Conservation (phyloP, 2,329 filamentous ascomycete species). For the Albifimbria verrucaria region DNA sequence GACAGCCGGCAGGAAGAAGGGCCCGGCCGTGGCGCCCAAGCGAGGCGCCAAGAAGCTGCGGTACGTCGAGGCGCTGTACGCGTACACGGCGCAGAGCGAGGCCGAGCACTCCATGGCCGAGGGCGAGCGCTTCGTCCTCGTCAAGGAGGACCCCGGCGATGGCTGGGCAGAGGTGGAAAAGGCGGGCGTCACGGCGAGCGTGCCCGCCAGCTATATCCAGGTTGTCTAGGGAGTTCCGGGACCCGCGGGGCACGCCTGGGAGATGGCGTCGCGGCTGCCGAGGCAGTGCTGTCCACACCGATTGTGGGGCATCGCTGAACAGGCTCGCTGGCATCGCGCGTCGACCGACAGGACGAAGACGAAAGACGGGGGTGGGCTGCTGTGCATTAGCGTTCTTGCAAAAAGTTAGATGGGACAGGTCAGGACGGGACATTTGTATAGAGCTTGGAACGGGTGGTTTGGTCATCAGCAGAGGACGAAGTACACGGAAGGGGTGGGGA, state of each 20-base stretch:
- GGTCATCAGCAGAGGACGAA: too few species aligned
- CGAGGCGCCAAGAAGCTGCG: constrained; percentile 90
- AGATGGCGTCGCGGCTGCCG: background rate
- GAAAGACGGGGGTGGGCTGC: background rate
- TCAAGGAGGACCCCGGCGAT: constrained; percentile 84
- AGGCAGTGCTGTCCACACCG: too few species aligned
- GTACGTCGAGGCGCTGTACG: constrained; percentile 91
- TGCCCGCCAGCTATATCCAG: constrained; percentile 91
- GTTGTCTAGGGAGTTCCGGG: constrained; percentile 50
- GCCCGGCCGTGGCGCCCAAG: constrained; percentile 84
- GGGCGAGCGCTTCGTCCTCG: constrained; percentile 86
- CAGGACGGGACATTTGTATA: background rate
- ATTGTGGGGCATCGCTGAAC: too few species aligned
- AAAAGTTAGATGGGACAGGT: background rate
- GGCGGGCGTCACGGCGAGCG: constrained; percentile 79
- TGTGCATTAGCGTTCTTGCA: background rate
- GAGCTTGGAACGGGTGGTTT: background rate
- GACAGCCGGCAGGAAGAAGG: constrained; percentile 68
- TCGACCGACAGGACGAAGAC: background rate
- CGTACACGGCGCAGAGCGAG: constrained; percentile 82
- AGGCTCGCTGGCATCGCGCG: background rate
- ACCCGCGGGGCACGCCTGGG: background rate
- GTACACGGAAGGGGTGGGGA: background rate
- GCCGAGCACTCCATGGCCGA: constrained; percentile 87
- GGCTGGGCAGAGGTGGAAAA: constrained; percentile 97